Conservation (phyloP, 2,329 filamentous ascomycete genomes). For the Ophioceras dolichostomum region DNA sequence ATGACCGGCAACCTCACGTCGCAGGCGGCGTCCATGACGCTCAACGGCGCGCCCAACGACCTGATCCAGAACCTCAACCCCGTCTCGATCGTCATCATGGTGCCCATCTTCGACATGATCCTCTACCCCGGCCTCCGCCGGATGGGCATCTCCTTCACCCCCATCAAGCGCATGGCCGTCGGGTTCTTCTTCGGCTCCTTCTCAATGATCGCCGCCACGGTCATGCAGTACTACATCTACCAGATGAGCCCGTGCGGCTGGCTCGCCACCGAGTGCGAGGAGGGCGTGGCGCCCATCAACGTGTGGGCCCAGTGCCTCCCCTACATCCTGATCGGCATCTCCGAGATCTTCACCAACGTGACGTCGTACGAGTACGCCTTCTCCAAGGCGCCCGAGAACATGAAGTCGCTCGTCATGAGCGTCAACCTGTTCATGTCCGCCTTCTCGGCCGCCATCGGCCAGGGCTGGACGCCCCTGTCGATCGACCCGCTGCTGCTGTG, state of each 20-base stretch:
- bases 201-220: constrained; percentile 44
- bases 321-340: constrained; percentile 34
- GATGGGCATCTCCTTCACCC: constrained; percentile 51
- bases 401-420: constrained; percentile 59
- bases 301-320: constrained; percentile 47
- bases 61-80: constrained; percentile 64
- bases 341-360: constrained; percentile 37
- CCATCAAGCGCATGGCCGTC: constrained; percentile 60
- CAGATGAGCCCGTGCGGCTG: constrained; percentile 44
- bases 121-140: constrained; percentile 58
- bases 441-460: constrained; percentile 54
- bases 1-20: constrained; percentile 46
- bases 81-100: constrained; percentile 61
- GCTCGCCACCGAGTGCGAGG: constrained; percentile 21
- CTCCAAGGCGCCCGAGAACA: constrained; percentile 65
- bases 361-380: constrained; percentile 61
- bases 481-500: constrained; percentile 56
- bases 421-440: constrained; percentile 58
- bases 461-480: constrained; percentile 33
- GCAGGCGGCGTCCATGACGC: constrained; percentile 53
- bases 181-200: constrained; percentile 54
- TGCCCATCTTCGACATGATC: constrained; percentile 55
- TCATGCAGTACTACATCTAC: constrained; percentile 52
- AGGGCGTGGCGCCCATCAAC: constrained; percentile 28
- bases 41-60: constrained; percentile 65